A percentile compares a stretch with the other conserved stretches of the same genome.
These are phyloP conservation scores for Aureobasidium lini DNA, from an alignment of 2,329 filamentous ascomycete genomes.

Conservation along the genomic window DNA sequence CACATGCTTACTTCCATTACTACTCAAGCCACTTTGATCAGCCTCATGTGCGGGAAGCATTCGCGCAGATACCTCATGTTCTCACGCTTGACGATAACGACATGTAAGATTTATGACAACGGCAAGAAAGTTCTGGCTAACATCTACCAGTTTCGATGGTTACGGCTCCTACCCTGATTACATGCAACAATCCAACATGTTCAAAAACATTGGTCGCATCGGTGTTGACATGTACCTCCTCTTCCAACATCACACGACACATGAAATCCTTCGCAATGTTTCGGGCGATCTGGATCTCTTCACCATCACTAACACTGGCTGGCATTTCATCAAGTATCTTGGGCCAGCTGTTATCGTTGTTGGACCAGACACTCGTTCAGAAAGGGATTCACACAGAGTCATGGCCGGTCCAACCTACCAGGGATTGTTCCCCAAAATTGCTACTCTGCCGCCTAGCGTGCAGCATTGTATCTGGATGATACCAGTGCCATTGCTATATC, in stretches of 20 bases:
- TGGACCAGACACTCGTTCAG: slow-evolving; percentile 84
- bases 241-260: slow-evolving; percentile 95
- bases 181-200: slow-evolving; percentile 96
- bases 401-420: slow-evolving; percentile 96
- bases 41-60: slow-evolving; percentile 86
- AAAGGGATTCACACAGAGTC: slow-evolving; percentile 82
- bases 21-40: slow-evolving; percentile 99
- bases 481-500: slow-evolving; percentile 84
- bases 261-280: slow-evolving; percentile 86
- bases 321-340: slow-evolving; percentile 97
- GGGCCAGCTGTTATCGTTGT: slow-evolving; percentile 86
- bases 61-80: slow-evolving; percentile 93
- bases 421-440: slow-evolving; percentile 92
- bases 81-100: slow-evolving; percentile 94
- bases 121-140: background rate
- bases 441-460: slow-evolving; percentile 79
- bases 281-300: slow-evolving; percentile 86
- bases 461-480: slow-evolving; percentile 98
- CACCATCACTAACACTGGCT: slow-evolving; percentile 92
- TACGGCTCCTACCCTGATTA: slow-evolving; percentile 96
- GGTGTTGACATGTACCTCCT: slow-evolving; percentile 96
- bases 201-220: slow-evolving; percentile 94
- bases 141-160: slow-evolving; percentile 71
- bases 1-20: slow-evolving; percentile 96
- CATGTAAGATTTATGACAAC: slow-evolving; percentile 59